Conservation (phyloP, 148 eudicot genomes). For the Rhododendron williamsianum region DNA sequence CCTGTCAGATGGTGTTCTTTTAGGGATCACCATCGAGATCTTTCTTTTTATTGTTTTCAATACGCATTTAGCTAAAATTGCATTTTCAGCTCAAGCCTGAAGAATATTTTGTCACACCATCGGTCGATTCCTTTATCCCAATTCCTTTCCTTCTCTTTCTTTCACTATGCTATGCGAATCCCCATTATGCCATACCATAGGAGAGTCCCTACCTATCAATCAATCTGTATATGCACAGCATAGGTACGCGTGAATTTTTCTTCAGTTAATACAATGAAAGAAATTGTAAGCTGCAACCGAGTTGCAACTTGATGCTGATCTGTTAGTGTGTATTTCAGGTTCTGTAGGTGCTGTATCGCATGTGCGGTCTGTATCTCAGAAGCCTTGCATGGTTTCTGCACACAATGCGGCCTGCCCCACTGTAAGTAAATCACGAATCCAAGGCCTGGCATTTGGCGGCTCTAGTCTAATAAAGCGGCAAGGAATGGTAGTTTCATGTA, state of each 20-base stretch:
- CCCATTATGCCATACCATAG: background rate
- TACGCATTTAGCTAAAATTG: background rate
- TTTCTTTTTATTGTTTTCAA: background rate
- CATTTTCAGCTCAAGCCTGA: background rate
- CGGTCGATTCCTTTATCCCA: background rate
- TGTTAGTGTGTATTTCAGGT: conserved; percentile 19
- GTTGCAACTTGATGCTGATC: background rate
- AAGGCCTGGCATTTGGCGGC: conserved; percentile 25
- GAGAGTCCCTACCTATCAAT: background rate
- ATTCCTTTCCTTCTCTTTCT: background rate
- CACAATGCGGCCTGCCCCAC: conserved; percentile 23
- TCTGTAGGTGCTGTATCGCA: conserved; percentile 36
- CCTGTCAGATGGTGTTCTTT: background rate
- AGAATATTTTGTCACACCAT: background rate
- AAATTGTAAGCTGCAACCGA: background rate
- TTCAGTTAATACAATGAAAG: background rate
- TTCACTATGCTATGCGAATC: background rate
- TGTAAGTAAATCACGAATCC: conserved; percentile 27
- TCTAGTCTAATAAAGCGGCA: conserved; percentile 30
- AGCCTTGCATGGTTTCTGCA: conserved; percentile 28
- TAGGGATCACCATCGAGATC: background rate
- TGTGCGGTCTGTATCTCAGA: conserved; percentile 34
- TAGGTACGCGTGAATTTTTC: background rate
- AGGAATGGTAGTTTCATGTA: conserved; percentile 36
- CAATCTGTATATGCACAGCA: background rate